These are phyloP conservation scores for Ogataea neopini DNA, from an alignment of 805 yeast genomes.

Conservation along the genomic window DNA sequence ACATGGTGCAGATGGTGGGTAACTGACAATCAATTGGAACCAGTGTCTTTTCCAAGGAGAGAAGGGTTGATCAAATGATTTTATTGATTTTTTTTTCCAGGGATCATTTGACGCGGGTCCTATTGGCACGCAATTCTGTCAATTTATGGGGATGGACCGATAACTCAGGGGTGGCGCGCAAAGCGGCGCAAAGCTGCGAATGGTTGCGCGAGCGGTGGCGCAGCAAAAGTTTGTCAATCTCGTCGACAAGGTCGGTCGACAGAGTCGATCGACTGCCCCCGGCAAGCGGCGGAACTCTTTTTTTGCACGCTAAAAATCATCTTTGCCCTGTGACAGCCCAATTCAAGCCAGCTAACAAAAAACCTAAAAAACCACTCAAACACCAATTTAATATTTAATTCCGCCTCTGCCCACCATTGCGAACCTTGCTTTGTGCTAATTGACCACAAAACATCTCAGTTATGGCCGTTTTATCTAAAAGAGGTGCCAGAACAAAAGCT, in stretches of 20 bases:
- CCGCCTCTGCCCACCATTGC: too few relatives aligned
- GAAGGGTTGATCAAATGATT: too few relatives aligned
- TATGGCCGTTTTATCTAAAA: slow-evolving; percentile 43
- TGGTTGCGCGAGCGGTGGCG: too few relatives aligned
- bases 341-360: slow-evolving; percentile 8
- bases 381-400: too few relatives aligned
- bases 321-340: neutral
- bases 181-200: neutral
- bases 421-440: neutral
- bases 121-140: neutral
- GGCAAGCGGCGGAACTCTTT: slow-evolving; percentile 3
- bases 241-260: slow-evolving; percentile 1
- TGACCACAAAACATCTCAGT: neutral
- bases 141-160: slow-evolving; percentile 6
- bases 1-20: slow-evolving; percentile 17
- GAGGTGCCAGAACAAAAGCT: slow-evolving; percentile 67
- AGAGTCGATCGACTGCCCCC: neutral
- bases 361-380: too few relatives aligned
- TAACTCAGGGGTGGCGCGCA: neutral
- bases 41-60: too few relatives aligned
- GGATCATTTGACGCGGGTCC: neutral
- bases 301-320: too few relatives aligned
- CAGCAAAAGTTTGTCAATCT: too few relatives aligned
- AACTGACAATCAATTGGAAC: neutral
- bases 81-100: neutral